phyloP scores from a whole-genome alignment of 2,329 filamentous ascomycete genomes.

The Colletotrichum sp. region DNA sequence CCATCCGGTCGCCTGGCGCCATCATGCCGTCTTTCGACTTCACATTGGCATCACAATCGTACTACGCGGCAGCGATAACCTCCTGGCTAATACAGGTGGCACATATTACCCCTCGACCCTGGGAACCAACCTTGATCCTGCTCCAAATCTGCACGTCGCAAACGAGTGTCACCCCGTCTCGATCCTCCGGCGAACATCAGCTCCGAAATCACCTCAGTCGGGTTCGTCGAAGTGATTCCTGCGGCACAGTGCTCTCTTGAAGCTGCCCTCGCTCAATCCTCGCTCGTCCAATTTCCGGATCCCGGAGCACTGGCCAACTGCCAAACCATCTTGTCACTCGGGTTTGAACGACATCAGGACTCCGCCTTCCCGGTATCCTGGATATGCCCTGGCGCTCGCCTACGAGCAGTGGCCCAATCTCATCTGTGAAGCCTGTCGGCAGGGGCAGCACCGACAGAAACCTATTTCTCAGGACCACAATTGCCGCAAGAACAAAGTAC shows the following conservation, averaged over 20 bases:
- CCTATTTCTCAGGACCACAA: neutral
- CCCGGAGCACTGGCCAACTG: conserved; percentile 6
- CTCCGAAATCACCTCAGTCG: neutral
- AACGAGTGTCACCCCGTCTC: conserved; percentile 3
- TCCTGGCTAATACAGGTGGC: neutral
- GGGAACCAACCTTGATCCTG: neutral
- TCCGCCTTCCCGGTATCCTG: conserved; percentile 4
- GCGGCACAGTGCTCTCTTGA: neutral
- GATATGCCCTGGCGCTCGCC: neutral
- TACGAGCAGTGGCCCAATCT: neutral
- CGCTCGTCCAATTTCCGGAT: neutral
- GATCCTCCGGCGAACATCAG: neutral
- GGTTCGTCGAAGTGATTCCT: neutral
- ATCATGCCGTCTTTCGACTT: neutral
- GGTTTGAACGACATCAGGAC: neutral
- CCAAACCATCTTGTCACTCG: neutral
- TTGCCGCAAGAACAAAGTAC: neutral
- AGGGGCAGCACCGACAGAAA: neutral
- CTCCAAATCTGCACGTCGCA: neutral
- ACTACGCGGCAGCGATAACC: neutral
- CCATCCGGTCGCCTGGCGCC: neutral
- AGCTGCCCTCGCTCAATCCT: neutral
- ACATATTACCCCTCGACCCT: neutral
- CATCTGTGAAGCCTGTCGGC: neutral
- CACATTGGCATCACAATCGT: neutral